Conservation (phyloP, 768 basidiomycete species). For the Rhizopogon sp. region DNA sequence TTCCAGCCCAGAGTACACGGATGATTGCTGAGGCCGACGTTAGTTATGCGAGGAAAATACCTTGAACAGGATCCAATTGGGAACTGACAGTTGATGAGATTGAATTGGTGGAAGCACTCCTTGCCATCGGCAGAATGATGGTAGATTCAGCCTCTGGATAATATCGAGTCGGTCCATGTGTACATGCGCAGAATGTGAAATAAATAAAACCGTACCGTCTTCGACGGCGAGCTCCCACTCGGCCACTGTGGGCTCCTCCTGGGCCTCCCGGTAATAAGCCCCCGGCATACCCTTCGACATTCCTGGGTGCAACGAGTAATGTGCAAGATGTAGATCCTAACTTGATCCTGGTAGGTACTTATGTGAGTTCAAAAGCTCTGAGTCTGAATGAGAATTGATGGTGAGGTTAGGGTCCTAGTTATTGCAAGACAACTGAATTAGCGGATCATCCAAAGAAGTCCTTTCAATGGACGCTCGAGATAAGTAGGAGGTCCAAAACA, state of each 20-base stretch:
- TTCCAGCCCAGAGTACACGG: slow-evolving; percentile 9
- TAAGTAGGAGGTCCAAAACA: background rate
- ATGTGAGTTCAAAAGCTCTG: background rate
- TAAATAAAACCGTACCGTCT: background rate
- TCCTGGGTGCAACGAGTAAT: background rate
- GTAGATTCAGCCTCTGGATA: background rate
- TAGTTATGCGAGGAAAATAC: background rate
- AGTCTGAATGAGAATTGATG: background rate
- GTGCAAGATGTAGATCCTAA: background rate
- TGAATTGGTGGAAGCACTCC: slow-evolving; percentile 3
- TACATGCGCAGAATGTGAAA: background rate
- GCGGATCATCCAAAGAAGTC: background rate
- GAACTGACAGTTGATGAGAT: slow-evolving; percentile 4
- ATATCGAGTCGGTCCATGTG: background rate
- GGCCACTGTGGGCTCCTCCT: background rate
- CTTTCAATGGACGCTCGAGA: no score
- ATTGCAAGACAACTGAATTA: background rate
- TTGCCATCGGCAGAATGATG: background rate
- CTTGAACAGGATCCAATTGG: background rate
- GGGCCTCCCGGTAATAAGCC: background rate
- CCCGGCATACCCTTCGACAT: background rate
- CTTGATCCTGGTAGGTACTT: no score
- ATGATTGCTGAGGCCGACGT: slow-evolving; percentile 4
- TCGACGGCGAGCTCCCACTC: background rate
- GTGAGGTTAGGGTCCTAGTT: background rate